Base-by-base conservation (phyloP, 768 basidiomycete genomes). In the Tephrocybe sp. region DNA sequence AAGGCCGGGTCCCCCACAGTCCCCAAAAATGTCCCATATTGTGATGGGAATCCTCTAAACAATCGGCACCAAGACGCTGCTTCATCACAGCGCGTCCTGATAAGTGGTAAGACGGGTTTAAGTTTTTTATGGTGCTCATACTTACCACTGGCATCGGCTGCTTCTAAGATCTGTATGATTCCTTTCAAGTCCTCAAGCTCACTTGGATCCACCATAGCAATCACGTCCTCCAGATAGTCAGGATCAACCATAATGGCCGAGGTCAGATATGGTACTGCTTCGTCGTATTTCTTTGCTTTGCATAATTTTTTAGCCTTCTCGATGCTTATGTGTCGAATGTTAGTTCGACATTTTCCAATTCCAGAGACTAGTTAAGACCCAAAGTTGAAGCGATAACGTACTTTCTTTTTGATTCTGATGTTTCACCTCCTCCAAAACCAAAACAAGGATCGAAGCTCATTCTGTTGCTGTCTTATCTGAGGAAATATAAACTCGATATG, bases 1-100 rank as follows among this genome's bases (percentile, higher is more conserved):
- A 76, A 6, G 73, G 76, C 0, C 74, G 63, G 6, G 75, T 74
- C 50, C 69, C 65, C 6, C 70, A 36, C 7, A 74, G 57, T 13
- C 52, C 50, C 67, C 68, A 71, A 54, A 73, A 77, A 5, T 58
- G 52, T 8, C 71, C 72, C 4, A 70, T 69, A 21, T 59, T 44
- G 7, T 60, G 53, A 5, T 67, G 57, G n/a, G 57, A 57, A 44
- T 71, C 71, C n/a, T 71, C 64, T 49, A 78, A 76, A 47, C 63
- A 69, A 11, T 65, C 54, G 1, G 60, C 42, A 2, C 72, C 69
- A 2, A 73, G 54, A 16, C 50, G 49, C 9, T 53, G 45, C 22
- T 66, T 61, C 38, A 75, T 31, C 12, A 39, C 29, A 8, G 23
- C 34, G 16, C 40, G 29, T 31, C 21, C 40, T 41, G 25, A 25